phyloP scores from a whole-genome alignment of 2,329 filamentous ascomycete species.

The Trichophyton verrucosum region DNA sequence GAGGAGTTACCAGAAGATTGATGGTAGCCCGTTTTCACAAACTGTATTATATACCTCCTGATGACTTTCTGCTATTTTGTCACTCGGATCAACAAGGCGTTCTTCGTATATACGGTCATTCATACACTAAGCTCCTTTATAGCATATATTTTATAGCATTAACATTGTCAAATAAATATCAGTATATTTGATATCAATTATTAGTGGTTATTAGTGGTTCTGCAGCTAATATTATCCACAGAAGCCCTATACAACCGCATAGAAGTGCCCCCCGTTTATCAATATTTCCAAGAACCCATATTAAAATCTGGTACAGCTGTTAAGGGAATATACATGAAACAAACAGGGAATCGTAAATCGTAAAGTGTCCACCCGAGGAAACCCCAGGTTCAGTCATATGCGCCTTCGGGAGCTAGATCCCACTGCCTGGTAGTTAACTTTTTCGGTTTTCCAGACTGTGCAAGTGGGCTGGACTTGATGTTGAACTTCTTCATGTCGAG shows the following conservation, averaged over 20 bases:
- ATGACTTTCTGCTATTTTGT: not conserved
- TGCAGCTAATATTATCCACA: not conserved
- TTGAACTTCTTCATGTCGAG: conserved; percentile 27
- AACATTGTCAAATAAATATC: not conserved
- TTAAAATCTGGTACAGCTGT: not conserved
- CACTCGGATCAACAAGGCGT: not conserved
- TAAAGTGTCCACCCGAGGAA: not conserved
- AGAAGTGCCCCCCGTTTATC: not conserved
- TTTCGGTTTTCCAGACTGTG: conserved; percentile 23
- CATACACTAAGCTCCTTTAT: not conserved
- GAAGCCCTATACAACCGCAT: not conserved
- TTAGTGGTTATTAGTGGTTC: not conserved
- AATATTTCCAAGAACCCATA: conserved; percentile 1
- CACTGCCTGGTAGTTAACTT: conserved; percentile 37
- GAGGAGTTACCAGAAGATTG: not conserved
- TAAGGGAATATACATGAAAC: not conserved
- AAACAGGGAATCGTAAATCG: not conserved
- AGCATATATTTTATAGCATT: not conserved
- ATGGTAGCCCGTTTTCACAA: not conserved
- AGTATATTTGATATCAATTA: not conserved
- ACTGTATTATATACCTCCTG: not conserved
- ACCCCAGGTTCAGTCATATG: not conserved
- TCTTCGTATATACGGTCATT: not conserved
- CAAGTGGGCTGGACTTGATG: conserved; percentile 20
- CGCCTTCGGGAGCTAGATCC: conserved; percentile 32